Evolutionary conservation across 1,139 yeast genomes (phyloP), one percentile per base, ranked within the genome.

Genomic region (Pichia kudriavzevii): DNA sequence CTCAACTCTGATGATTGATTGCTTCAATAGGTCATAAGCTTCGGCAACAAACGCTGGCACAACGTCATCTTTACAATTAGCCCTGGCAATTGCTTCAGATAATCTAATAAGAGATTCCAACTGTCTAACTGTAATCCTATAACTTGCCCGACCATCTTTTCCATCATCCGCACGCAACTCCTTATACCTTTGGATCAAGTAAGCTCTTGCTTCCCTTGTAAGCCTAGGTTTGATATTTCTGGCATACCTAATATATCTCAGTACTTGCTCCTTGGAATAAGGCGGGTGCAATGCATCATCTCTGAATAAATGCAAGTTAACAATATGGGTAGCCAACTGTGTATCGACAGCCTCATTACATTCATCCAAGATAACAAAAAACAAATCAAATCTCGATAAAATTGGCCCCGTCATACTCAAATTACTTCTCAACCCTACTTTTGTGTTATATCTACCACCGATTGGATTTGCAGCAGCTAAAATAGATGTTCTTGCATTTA

Each of bases 341-440:
- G 94, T 79, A 56, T 91, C 99, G 32, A 88, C 72, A 48, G 79
- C 72, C 54, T 85, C 96, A 53, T 91, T 91, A 55, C 96, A 84
- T 53, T 93, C 98, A 61, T 91, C 99, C 46, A 91, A 67, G 35
- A 91, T 81, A 23, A 91, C 97, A 55, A 93, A 91, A 58, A 93
- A 93, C 46, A 93, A 64, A 61, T 91, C 99, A 56, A 91, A 91
- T 64, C 99, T 79, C 22, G 97, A 88, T 96, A 91, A 91, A 57
- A 91, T 91, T 3, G 99, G 99, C 1, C 97, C 97, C n/a, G 96
- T 84, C 96, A 91, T 87, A 53, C 82, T 80, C 53, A 93, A 70
- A 55, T 91, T 91, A 35, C 95, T 79, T 44, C 95, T 68, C 42
- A 91, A 68, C 2, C 95, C 83, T 32, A 78, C 59, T 54, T 84